A percentile compares a stretch with the other conserved stretches of the same genome.
Evolutionary conservation across 225 moss, liverwort and hornwort species (phyloP).

Genomic region (Polytrichum formosum): DNA sequence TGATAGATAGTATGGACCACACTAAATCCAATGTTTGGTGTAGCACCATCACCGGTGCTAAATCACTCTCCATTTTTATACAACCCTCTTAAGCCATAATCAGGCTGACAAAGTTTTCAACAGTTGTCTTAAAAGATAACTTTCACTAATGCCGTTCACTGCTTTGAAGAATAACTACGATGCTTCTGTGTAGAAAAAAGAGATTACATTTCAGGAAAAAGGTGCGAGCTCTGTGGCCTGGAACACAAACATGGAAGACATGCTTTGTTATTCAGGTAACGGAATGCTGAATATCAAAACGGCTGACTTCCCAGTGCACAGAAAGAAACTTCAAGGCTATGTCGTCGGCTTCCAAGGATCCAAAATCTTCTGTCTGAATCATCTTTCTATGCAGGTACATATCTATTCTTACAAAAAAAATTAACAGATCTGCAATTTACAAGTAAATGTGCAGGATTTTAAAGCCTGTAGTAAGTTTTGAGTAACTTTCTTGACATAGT

Average conservation of each 20-base stretch:
- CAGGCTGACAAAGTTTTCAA: too few species aligned
- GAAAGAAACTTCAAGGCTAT: constrained; percentile 90
- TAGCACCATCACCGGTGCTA: too few species aligned
- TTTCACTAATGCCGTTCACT: background rate
- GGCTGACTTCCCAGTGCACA: constrained; percentile 80
- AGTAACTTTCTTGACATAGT: too few species aligned
- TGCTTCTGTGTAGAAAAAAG: constrained; percentile 48
- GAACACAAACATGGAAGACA: constrained; percentile 96
- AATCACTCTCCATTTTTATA: too few species aligned
- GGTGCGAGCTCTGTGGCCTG: constrained; percentile 84
- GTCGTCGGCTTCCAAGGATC: constrained; percentile 99
- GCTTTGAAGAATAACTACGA: background rate
- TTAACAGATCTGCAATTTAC: too few species aligned
- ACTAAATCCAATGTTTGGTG: too few species aligned
- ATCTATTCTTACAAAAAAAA: background rate
- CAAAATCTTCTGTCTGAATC: constrained; percentile 92
- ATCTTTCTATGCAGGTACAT: constrained; percentile 89
- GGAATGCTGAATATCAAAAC: constrained; percentile 95
- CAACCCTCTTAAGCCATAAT: too few species aligned
- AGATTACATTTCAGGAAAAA: constrained; percentile 81
- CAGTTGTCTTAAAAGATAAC: background rate
- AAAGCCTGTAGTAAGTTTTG: too few species aligned
- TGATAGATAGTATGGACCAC: too few species aligned
- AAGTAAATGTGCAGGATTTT: too few species aligned
- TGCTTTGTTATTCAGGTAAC: constrained; percentile 91